Conservation (phyloP, 2,329 filamentous ascomycete genomes). For the Sphaerulina musiva region DNA sequence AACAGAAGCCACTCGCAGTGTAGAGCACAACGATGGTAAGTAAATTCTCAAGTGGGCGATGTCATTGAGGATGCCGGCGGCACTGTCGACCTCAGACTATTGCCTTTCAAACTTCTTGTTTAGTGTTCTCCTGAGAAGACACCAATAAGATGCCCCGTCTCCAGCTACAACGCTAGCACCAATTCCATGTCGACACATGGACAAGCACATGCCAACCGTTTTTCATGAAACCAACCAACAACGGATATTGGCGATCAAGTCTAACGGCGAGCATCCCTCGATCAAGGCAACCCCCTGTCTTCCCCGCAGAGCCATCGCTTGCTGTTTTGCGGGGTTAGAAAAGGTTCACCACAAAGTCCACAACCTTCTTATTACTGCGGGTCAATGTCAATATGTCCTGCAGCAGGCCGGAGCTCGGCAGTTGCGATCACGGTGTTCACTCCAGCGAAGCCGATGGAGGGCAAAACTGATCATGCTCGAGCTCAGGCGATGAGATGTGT, state of each 20-base stretch:
- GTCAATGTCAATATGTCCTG: not conserved
- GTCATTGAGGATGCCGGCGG: not conserved
- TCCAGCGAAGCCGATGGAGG: constrained; percentile 5
- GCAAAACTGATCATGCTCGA: constrained; percentile 5
- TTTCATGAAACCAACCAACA: not conserved
- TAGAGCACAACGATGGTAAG: not conserved
- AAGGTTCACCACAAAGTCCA: not conserved
- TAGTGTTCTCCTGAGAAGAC: not conserved
- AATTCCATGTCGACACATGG: not conserved
- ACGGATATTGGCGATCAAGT: not conserved
- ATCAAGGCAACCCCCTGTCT: not conserved
- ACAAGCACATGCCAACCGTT: not conserved
- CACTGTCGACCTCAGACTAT: not conserved
- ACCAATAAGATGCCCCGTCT: not conserved
- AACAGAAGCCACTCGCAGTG: not conserved
- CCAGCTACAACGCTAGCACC: not conserved
- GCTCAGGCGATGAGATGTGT: not conserved
- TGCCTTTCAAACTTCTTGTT: not conserved
- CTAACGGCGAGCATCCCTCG: not conserved
- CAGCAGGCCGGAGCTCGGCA: not conserved
- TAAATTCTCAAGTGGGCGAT: not conserved
- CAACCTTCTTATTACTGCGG: not conserved
- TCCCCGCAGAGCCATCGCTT: not conserved
- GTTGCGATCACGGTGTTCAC: not conserved
- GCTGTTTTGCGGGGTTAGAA: not conserved